Evolutionary conservation across 805 yeast species (phyloP).

Genomic region (Brettanomyces bruxellensis): DNA sequence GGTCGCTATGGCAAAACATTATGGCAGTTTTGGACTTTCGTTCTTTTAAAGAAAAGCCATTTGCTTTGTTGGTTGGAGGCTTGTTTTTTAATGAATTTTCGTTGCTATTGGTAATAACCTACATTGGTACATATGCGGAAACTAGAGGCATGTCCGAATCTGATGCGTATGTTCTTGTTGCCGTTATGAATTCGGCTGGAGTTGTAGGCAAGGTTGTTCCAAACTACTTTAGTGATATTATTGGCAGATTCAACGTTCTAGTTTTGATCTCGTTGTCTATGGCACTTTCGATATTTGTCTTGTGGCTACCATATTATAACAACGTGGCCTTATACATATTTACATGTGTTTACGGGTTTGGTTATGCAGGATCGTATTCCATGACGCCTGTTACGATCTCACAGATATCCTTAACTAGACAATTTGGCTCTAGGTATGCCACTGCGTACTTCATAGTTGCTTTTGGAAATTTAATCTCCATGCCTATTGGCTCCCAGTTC

Average conservation of each 20-base stretch:
- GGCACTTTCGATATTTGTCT: constrained; percentile 35
- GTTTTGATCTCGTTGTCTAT: constrained; percentile 36
- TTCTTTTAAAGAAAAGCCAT: constrained; percentile 30
- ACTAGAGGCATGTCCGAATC: constrained; percentile 36
- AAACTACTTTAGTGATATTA: constrained; percentile 22
- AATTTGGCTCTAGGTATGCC: constrained; percentile 63
- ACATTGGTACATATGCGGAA: constrained; percentile 44
- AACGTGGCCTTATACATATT: constrained; percentile 38
- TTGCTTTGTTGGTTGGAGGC: constrained; percentile 30
- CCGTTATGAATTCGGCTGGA: constrained; percentile 40
- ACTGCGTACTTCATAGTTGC: constrained; percentile 57
- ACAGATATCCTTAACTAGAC: constrained; percentile 44
- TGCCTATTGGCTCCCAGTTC: constrained; percentile 42
- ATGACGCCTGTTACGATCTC: constrained; percentile 57
- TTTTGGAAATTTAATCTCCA: constrained; percentile 33
- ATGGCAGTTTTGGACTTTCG: constrained; percentile 29
- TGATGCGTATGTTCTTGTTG: constrained; percentile 37
- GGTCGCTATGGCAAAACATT: constrained; percentile 9
- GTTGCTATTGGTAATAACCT: constrained; percentile 39
- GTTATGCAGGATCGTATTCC: constrained; percentile 48
- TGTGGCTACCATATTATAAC: constrained; percentile 53
- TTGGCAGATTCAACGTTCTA: constrained; percentile 49
- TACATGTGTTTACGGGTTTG: constrained; percentile 40
- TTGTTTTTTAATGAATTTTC: constrained; percentile 40
- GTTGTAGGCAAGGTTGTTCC: constrained; percentile 25